These are phyloP conservation scores for Gymnopilus dilepis DNA, from an alignment of 768 basidiomycete genomes.

Conservation along the genomic window DNA sequence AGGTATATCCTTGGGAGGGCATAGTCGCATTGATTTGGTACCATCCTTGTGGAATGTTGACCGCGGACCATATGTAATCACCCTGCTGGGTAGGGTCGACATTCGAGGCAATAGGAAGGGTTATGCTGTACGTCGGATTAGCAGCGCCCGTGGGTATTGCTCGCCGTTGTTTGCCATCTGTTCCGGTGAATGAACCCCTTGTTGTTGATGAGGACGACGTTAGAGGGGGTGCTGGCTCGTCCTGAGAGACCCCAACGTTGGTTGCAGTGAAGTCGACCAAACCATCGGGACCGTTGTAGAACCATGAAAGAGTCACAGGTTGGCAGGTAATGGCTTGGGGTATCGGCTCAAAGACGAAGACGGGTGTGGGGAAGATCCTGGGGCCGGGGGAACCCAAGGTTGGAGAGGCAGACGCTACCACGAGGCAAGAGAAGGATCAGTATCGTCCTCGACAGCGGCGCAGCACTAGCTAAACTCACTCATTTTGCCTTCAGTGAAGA, in stretches of 20 bases:
- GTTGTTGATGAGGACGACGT: slow-evolving; percentile 11
- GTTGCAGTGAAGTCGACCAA: slow-evolving; percentile 42
- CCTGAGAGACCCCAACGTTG: slow-evolving; percentile 40
- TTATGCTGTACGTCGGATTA: slow-evolving; percentile 18
- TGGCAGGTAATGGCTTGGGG: slow-evolving; percentile 33
- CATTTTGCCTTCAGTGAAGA: slow-evolving; percentile 31
- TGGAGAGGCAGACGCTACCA: slow-evolving; percentile 1
- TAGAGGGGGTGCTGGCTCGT: slow-evolving; percentile 18
- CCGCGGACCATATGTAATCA: slow-evolving; percentile 51
- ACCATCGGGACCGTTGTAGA: slow-evolving; percentile 38
- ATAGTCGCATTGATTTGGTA: slow-evolving; percentile 45
- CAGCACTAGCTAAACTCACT: slow-evolving; percentile 14
- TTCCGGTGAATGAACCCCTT: slow-evolving; percentile 7
- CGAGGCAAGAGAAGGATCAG: neutral
- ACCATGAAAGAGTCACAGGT: slow-evolving; percentile 40
- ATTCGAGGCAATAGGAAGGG: slow-evolving; percentile 30
- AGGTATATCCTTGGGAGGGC: slow-evolving; percentile 20
- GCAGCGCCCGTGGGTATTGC: slow-evolving; percentile 24
- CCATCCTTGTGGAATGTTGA: slow-evolving; percentile 54
- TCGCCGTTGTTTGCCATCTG: slow-evolving; percentile 7
- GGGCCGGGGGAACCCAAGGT: neutral
- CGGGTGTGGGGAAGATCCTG: slow-evolving; percentile 13
- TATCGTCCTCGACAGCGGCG: neutral
- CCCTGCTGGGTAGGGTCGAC: slow-evolving; percentile 30
- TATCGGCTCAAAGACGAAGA: slow-evolving; percentile 27